Conservation (phyloP, 2,329 filamentous ascomycete genomes). For the Fusarium scirpi region DNA sequence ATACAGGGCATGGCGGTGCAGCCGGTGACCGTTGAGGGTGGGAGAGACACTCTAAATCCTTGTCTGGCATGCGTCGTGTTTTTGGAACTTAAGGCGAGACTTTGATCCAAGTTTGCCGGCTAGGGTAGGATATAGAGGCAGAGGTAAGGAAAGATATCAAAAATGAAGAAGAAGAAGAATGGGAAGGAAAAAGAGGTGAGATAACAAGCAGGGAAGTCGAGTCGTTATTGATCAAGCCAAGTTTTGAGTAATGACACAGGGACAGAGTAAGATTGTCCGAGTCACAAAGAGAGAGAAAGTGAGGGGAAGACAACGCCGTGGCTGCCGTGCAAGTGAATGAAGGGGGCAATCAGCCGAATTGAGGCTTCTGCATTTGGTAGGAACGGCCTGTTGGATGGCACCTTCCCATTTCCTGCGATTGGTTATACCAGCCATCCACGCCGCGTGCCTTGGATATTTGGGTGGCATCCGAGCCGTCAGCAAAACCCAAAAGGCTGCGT, state of each 20-base stretch:
- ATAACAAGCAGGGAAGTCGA: background rate
- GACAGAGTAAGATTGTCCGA: conserved; percentile 34
- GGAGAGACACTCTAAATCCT: conserved; percentile 1
- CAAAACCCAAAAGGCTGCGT: conserved; percentile 30
- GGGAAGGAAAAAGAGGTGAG: background rate
- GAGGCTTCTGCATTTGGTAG: conserved; percentile 40
- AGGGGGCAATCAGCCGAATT: conserved; percentile 39
- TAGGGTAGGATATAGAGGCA: background rate
- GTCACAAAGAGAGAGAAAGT: conserved; percentile 30
- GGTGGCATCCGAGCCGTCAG: conserved; percentile 36
- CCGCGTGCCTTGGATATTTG: conserved; percentile 25
- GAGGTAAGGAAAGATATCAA: background rate
- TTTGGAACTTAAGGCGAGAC: conserved; percentile 23
- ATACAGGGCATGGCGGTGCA: conserved; percentile 27
- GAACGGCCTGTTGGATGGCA: conserved; percentile 37
- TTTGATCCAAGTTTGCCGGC: conserved; percentile 3
- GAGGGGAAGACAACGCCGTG: conserved; percentile 42
- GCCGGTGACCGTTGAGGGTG: conserved; percentile 15
- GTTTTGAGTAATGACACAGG: conserved; percentile 35
- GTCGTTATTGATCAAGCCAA: conserved; percentile 24
- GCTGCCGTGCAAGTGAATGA: conserved; percentile 37
- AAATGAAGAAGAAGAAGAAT: background rate
- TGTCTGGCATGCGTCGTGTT: conserved; percentile 14
- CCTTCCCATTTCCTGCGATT: conserved; percentile 37
- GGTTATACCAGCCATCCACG: conserved; percentile 28